Base-by-base conservation (phyloP, 106 monocot genomes). In the Gastrodia elata region DNA sequence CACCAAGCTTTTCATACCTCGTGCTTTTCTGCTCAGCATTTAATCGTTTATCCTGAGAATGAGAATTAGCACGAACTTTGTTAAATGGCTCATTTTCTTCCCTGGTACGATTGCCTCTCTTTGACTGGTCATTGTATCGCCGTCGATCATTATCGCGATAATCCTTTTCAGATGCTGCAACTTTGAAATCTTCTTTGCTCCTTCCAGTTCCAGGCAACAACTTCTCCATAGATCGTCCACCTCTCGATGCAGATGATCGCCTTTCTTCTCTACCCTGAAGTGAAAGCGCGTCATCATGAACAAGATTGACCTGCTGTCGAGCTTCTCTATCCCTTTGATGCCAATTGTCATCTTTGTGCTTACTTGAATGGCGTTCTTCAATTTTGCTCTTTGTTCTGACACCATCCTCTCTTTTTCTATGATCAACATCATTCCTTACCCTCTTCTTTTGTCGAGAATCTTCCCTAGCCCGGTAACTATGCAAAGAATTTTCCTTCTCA, bases 261-360 rank as follows among this genome's bases (percentile, higher is more conserved):
- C 78, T 81, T 77, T 83, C 91, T 58, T 85, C 94, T 83, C 91
- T 94, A 78, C 84, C 86, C 48, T 79, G 58, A 37, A 81, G 83
- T 11, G 56, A 70, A 22, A 39, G 67, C 15, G 57, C 26, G 58
- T 87, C 83, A 75, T 92, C 89, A 74, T 82, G 83, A 73, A 80
- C 48, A 25, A 72, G 87, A 48, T 87, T 94, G 44, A 86, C 57
- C 42, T 84, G 82, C 74, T 86, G 81, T 57, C 83, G 86, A 35
- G 87, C 86, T 65, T 94, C 88, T 81, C 85, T 82, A 56, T 94
- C 94, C 64, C 80, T 83, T 43, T 83, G 85, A 33, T 78, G 80
- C 82, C 78, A 78, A 70, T 42, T 86, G 37, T 89, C 94, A 74
- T 95, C 87, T 75, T 83, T 86, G 38, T 84, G 88, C 75, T 84